Evolutionary conservation across 805 yeast species (phyloP).

Genomic region (Isabelozyma heimii): DNA sequence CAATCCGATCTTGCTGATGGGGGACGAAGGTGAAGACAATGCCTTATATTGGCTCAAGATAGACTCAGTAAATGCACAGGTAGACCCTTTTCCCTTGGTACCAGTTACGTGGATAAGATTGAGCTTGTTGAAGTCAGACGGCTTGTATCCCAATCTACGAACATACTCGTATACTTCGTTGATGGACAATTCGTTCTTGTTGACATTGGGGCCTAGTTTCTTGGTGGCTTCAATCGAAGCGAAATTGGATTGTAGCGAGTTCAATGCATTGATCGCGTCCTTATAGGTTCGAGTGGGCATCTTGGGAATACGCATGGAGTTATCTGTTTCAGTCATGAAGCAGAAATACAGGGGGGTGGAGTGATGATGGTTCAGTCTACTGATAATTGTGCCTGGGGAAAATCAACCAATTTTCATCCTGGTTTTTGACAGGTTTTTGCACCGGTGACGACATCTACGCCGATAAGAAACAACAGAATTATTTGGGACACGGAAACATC

Average conservation of each 20-base stretch:
- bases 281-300: slow-evolving; percentile 24
- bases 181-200: slow-evolving; percentile 62
- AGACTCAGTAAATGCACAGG: slow-evolving; percentile 89
- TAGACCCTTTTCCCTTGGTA: slow-evolving; percentile 97
- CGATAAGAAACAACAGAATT: too few relatives aligned
- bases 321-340: neutral
- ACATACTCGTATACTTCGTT: slow-evolving; percentile 67
- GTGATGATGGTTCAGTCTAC: neutral
- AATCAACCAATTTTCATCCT: neutral
- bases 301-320: slow-evolving; percentile 6
- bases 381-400: neutral
- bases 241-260: slow-evolving; percentile 86
- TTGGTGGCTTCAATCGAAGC: slow-evolving; percentile 83
- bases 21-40: slow-evolving; percentile 6
- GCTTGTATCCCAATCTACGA: slow-evolving; percentile 40
- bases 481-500: too few relatives aligned
- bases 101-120: slow-evolving; percentile 93
- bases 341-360: neutral
- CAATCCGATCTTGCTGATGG: slow-evolving; percentile 72
- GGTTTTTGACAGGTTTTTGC: neutral
- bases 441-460: too few relatives aligned
- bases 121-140: slow-evolving; percentile 65
- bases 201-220: slow-evolving; percentile 58
- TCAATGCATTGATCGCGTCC: slow-evolving; percentile 84
- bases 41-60: slow-evolving; percentile 64